Evolutionary conservation across 805 yeast species (phyloP), one percentile per base, ranked within the genome.

Genomic region (Zygoascus bituminiphila): DNA sequence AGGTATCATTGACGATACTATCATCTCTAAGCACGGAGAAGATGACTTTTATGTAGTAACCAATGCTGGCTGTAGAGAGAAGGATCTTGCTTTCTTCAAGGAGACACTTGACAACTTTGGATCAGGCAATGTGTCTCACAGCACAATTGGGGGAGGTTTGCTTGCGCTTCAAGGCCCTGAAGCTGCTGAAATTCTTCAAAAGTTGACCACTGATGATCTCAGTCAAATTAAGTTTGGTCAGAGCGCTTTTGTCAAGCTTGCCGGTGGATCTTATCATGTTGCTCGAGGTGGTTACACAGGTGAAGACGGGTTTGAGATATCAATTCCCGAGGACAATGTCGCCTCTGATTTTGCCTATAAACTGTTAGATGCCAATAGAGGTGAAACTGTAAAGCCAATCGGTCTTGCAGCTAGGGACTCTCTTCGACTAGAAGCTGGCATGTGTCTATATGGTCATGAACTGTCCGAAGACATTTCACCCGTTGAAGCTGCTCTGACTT

Each of bases 361-460:
- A 5, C 67, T 88, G 45, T 65, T 86, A 39, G 74, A 75, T 36
- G 79, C 61, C 48, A 70, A 73, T 44, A 50, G 49, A 15, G 75
- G 75, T 2, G 37, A 26, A 2, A 63, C 70, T 10, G 86, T 88
- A 43, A 79, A 78, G 63, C 95, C 96, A 35, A 86, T 88, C 57
- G 98, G 98, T 4, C 77, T 93, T 45, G 98, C 98, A n/a, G 98
- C 98, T 1, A 81, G 98, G 66, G 98, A 93, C 65, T 86, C 97
- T 9, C 73, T 93, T 56, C 79, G 98, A 61, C 71, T 93, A 46
- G 98, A 93, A 70, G 98, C 98, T 4, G 98, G 98, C 26, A 86
- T 93, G 96, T 93, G 98, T 67, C 74, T 93, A 48, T 93, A 93
- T 60, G 98, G 98, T 2, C 84, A 88, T 63, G 98, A 93, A 66